phyloP scores from a whole-genome alignment of 139 green algal species.

The Ulvella scutata region DNA sequence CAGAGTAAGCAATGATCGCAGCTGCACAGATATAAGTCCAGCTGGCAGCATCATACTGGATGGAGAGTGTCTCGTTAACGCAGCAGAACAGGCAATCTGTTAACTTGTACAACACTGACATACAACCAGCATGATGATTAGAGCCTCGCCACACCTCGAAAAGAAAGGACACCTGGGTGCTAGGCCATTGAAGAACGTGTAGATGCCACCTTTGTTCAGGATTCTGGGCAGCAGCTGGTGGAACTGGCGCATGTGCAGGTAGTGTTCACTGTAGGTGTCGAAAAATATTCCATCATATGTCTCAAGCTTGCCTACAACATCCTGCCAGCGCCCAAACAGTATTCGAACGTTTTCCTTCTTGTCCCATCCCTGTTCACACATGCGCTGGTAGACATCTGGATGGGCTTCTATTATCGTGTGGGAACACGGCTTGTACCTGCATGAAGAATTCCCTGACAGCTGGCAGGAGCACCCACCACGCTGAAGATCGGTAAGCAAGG shows the following conservation, averaged over 20 bases:
- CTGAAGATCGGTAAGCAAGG: too few relatives aligned
- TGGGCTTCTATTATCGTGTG: conserved; percentile 96
- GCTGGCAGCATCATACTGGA: background rate
- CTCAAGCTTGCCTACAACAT: conserved; percentile 43
- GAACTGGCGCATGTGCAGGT: conserved; percentile 57
- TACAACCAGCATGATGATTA: conserved; percentile 1
- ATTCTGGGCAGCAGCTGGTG: conserved; percentile 52
- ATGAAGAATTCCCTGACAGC: too few relatives aligned
- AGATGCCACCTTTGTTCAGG: conserved; percentile 57
- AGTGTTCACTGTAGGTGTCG: conserved; percentile 76
- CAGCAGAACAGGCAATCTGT: background rate
- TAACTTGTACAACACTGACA: conserved; percentile 42
- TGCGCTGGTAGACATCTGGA: conserved; percentile 65
- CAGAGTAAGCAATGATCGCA: background rate
- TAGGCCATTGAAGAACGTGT: conserved; percentile 92
- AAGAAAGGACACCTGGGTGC: conserved; percentile 58
- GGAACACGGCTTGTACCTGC: conserved; percentile 11
- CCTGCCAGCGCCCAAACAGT: conserved; percentile 81
- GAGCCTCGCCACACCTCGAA: background rate
- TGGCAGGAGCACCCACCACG: too few relatives aligned
- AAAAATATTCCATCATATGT: conserved; percentile 88
- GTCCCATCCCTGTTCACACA: conserved; percentile 61
- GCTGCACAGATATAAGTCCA: background rate
- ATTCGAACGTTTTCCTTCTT: conserved; percentile 55
- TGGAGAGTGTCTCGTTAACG: background rate